Evolutionary conservation across 371 early-diverging fungal genomes (phyloP).

Genomic region (Mortierella polycephala): DNA sequence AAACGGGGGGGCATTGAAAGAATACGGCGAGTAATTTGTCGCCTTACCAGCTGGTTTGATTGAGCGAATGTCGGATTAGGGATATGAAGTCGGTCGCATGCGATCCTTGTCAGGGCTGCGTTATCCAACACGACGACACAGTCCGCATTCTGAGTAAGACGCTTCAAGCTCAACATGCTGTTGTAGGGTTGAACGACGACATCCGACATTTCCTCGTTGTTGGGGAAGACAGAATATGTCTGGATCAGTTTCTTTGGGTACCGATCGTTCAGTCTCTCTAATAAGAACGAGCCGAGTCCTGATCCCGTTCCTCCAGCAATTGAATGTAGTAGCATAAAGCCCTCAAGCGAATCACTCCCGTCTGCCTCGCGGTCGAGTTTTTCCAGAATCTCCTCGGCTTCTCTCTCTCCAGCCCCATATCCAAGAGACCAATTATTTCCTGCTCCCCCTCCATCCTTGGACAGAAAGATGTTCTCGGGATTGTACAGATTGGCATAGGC

Average conservation of each 20-base stretch:
- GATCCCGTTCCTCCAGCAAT: slow-evolving; percentile 99
- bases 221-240: slow-evolving; percentile 99
- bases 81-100: slow-evolving; percentile 93
- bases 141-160: slow-evolving; percentile 94
- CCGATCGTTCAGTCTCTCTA: slow-evolving; percentile 92
- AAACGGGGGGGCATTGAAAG: not conserved
- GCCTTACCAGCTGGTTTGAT: slow-evolving; percentile 93
- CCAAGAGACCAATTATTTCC: slow-evolving; percentile 97
- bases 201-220: slow-evolving; percentile 96
- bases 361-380: slow-evolving; percentile 97
- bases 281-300: slow-evolving; percentile 91
- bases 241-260: slow-evolving; percentile 98
- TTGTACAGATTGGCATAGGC: slow-evolving; percentile 87
- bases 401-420: slow-evolving; percentile 81
- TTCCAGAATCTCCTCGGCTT: slow-evolving; percentile 89
- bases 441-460: slow-evolving; percentile 95
- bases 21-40: not conserved
- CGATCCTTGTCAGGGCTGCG: slow-evolving; percentile 94
- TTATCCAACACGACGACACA: slow-evolving; percentile 97
- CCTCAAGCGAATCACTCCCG: slow-evolving; percentile 91
- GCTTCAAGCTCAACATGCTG: slow-evolving; percentile 93
- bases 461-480: slow-evolving; percentile 90
- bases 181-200: slow-evolving; percentile 99
- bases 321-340: slow-evolving; percentile 92
- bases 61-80: slow-evolving; percentile 95